Base-by-base conservation (phyloP, 768 basidiomycete genomes). In the Kwoniella pini region DNA sequence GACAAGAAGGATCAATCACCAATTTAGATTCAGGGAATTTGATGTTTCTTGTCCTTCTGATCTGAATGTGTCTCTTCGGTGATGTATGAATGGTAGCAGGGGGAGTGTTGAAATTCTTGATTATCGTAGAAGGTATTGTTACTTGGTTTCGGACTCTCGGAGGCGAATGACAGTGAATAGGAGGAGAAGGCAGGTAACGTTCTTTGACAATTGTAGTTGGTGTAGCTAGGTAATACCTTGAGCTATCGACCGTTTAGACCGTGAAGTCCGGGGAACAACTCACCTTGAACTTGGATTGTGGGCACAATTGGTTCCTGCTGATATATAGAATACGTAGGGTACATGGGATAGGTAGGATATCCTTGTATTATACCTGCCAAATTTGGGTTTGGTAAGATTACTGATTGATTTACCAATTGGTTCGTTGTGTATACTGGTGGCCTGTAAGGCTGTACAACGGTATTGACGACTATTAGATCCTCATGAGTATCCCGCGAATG, bases 101-200 rank as follows among this genome's bases (percentile, higher is more conserved):
- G 17, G 53, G n/a, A 44, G 39, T 55, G 21, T 24, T 44, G 54
- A 55, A 30, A 17, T 33, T 55, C 17, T 55, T 55, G 4, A 55
- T 45, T 24, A 55, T 55, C 1, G 54, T 55, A 0, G 54, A 28
- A 13, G 54, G 54, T 17, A 10, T 43, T 7, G 54, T 44, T 13
- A 55, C 43, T 40, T 12, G 30, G 17, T 26, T 55, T 11, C 36
- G 28, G 12, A 55, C 21, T 45, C 31, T 27, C n/a, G 54, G 54
- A 11, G 54, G 45, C 1, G 54, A 55, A 27, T 45, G 42, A 15
- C 48, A 12, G 24, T 50, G n/a, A 4, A 50, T 21, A 1, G 48
- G 48, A 50, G 30, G 28, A 24, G 48, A n/a, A 50, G 48, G 48
- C 4, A 50, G 30, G n/a, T 50, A 50, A 10, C 48, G 48, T 31